Percentiles rank a stretch among this genome's conserved stretches.
Conservation (phyloP, 345 rosid genomes). For the Gynandropsis gynandra region DNA sequence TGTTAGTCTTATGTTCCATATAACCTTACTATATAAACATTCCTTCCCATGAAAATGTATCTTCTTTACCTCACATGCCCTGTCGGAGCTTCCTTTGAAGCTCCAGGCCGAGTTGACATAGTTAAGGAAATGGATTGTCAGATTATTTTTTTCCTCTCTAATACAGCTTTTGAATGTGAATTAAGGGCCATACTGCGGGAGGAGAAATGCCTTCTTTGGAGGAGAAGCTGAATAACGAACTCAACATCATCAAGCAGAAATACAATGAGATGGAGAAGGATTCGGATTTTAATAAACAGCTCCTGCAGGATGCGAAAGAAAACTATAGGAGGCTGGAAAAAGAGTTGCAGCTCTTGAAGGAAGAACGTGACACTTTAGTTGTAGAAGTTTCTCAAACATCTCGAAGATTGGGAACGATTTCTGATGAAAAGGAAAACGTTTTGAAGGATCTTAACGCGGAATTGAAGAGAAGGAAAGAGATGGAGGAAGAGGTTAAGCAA, state of each 20-base stretch:
- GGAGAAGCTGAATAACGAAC: conserved; percentile 41
- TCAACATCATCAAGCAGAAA: conserved; percentile 43
- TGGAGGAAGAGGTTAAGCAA: conserved; percentile 69
- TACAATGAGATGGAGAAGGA: conserved; percentile 42
- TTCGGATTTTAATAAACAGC: conserved; percentile 34
- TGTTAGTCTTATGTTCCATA: not conserved
- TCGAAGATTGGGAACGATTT: conserved; percentile 35
- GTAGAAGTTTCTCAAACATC: conserved; percentile 43
- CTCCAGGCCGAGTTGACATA: not conserved
- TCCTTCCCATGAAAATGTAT: not conserved
- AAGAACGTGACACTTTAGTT: conserved; percentile 51
- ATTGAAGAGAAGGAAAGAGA: conserved; percentile 50
- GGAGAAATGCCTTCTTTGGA: conserved; percentile 35
- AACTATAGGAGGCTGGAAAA: conserved; percentile 44
- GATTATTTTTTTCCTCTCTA: conserved; percentile 22
- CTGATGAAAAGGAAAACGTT: conserved; percentile 50
- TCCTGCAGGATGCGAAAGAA: conserved; percentile 44
- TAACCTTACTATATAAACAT: no score
- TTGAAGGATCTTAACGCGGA: conserved; percentile 53
- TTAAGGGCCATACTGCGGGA: conserved; percentile 47
- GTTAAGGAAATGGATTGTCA: conserved; percentile 2
- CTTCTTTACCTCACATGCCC: not conserved
- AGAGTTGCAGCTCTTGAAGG: conserved; percentile 46
- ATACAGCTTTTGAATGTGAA: conserved; percentile 42
- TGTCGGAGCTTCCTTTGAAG: not conserved